Conservation (phyloP, 2,329 filamentous ascomycete genomes). For the Trichoderma afroharzianum region DNA sequence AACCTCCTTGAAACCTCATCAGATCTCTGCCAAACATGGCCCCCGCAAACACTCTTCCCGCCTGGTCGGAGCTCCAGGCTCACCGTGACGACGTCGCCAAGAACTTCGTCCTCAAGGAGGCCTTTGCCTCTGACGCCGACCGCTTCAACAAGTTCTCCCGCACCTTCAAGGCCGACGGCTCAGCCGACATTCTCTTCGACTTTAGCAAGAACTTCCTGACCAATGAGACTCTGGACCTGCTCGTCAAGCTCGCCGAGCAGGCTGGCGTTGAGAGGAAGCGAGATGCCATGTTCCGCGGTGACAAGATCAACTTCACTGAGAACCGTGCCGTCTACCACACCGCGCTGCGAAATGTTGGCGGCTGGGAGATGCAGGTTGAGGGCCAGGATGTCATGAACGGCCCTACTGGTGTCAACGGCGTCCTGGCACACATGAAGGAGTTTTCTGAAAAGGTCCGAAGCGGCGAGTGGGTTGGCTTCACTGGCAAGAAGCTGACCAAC, state of each 20-base stretch:
- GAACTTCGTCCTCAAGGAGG: constrained; percentile 87
- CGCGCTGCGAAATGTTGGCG: constrained; percentile 85
- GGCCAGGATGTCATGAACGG: constrained; percentile 89
- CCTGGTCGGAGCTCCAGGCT: constrained; percentile 87
- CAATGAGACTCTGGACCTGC: constrained; percentile 82
- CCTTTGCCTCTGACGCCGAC: constrained; percentile 81
- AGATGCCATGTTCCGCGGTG: constrained; percentile 94
- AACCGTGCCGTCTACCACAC: constrained; percentile 93
- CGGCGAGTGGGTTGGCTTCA: constrained; percentile 95
- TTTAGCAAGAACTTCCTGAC: constrained; percentile 99
- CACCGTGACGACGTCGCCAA: constrained; percentile 85
- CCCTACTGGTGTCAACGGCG: constrained; percentile 81
- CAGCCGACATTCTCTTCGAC: constrained; percentile 92
- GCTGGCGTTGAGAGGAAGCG: constrained; percentile 88
- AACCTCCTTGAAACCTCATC: background rate
- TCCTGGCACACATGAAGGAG: constrained; percentile 96
- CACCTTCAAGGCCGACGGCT: constrained; percentile 77
- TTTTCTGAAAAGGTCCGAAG: constrained; percentile 93
- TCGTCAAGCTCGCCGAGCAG: constrained; percentile 88
- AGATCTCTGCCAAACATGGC: constrained; percentile 50
- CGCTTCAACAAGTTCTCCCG: constrained; percentile 89
- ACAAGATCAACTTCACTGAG: constrained; percentile 99
- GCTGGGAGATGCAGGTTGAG: constrained; percentile 78
- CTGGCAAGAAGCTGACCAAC: constrained; percentile 93
- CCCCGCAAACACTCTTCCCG: constrained; percentile 78